These are phyloP conservation scores for Thraustochytrium sp. DNA, from an alignment of 352 stramenopile species.

Conservation along the genomic window DNA sequence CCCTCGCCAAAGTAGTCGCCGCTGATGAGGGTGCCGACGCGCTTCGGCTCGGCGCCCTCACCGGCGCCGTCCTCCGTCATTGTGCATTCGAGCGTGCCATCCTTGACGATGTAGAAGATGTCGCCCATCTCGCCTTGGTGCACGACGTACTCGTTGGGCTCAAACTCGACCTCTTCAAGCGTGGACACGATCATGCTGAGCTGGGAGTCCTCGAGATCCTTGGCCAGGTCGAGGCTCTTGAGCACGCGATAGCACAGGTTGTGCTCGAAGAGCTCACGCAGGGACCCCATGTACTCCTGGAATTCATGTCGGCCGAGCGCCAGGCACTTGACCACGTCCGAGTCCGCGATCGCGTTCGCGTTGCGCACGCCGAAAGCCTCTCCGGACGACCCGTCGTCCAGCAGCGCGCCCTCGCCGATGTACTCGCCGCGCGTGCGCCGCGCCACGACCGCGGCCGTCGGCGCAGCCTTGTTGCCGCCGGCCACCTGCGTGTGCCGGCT, in stretches of 20 bases:
- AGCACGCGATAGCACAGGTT: conserved; percentile 48
- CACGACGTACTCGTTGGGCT: conserved; percentile 61
- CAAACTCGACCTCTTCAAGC: conserved; percentile 54
- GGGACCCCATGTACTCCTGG: conserved; percentile 55
- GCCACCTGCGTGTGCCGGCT: background rate
- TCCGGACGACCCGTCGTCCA: background rate
- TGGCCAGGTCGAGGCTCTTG: conserved; percentile 37
- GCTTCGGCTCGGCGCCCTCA: conserved; percentile 31
- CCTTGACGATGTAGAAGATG: conserved; percentile 60
- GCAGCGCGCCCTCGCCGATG: conserved; percentile 43
- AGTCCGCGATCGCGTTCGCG: conserved; percentile 35
- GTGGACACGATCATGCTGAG: conserved; percentile 40
- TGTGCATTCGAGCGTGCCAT: conserved; percentile 53
- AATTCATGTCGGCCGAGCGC: conserved; percentile 67
- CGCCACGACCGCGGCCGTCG: background rate
- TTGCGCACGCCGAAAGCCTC: conserved; percentile 24
- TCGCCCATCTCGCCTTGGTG: conserved; percentile 61
- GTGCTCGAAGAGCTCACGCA: conserved; percentile 51
- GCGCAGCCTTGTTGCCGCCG: background rate
- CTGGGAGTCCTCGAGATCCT: conserved; percentile 26
- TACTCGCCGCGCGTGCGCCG: conserved; percentile 29
- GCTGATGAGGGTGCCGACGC: conserved; percentile 77
- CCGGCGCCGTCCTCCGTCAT: background rate
- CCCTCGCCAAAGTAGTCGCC: conserved; percentile 87
- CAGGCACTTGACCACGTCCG: conserved; percentile 65